Conservation (phyloP, 139 green algal genomes). For the Ulvella scutata region DNA sequence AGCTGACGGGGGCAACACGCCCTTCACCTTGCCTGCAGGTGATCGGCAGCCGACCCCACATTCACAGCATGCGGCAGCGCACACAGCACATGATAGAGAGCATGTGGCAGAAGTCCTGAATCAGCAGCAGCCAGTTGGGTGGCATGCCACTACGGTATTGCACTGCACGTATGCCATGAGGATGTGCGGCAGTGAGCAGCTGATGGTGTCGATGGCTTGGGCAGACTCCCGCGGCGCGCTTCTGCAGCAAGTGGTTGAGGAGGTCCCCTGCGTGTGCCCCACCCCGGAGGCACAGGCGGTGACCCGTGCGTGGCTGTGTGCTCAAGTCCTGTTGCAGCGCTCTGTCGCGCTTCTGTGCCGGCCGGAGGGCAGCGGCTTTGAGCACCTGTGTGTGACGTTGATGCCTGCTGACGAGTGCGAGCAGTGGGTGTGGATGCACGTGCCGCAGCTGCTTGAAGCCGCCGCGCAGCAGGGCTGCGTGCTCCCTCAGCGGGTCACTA, state of each 20-base stretch:
- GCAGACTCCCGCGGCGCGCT: not conserved
- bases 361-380: not conserved
- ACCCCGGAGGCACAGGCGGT: not conserved
- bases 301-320: not conserved
- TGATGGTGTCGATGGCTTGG: not conserved
- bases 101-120: too few relatives aligned
- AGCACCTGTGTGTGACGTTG: not conserved
- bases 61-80: too few relatives aligned
- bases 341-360: not conserved
- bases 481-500: not conserved
- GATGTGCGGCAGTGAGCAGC: not conserved
- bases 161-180: not conserved
- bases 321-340: not conserved
- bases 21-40: too few relatives aligned
- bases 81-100: too few relatives aligned
- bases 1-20: too few relatives aligned
- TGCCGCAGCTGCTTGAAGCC: not conserved
- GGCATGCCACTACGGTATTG: too few relatives aligned
- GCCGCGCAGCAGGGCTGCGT: not conserved
- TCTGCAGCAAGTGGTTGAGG: not conserved
- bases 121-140: too few relatives aligned
- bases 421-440: conserved; percentile 1
- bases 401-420: not conserved
- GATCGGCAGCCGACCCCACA: too few relatives aligned
- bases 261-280: not conserved